Percentiles rank a stretch among this genome's conserved stretches.
Conservation (phyloP, 441 rosid genomes). For the Flueggea neowawraea region DNA sequence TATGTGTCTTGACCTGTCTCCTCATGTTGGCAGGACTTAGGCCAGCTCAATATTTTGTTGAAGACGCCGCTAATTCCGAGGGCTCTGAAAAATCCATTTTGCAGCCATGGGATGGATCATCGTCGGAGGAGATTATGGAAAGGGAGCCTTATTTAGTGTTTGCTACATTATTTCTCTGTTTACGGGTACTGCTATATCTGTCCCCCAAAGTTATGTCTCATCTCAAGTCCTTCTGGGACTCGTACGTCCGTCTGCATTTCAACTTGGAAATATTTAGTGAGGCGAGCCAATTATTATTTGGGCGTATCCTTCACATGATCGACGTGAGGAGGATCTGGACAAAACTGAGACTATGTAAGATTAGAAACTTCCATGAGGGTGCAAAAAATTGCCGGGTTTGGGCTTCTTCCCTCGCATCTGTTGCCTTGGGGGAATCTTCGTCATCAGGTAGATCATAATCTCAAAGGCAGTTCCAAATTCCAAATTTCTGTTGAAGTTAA, state of each 20-base stretch:
- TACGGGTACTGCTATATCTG: conserved; percentile 38
- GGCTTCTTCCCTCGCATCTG: conserved; percentile 91
- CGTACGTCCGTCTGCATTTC: conserved; percentile 45
- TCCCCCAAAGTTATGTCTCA: conserved; percentile 45
- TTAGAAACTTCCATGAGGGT: conserved; percentile 68
- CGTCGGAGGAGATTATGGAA: conserved; percentile 36
- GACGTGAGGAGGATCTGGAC: conserved; percentile 85
- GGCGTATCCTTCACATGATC: conserved; percentile 56
- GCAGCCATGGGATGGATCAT: conserved; percentile 27
- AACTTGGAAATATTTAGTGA: conserved; percentile 85
- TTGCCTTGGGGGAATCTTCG: conserved; percentile 66
- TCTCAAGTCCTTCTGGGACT: conserved; percentile 56
- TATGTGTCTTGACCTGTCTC: background rate
- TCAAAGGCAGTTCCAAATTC: no score
- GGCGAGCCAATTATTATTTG: conserved; percentile 56
- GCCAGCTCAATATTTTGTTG: conserved; percentile 47
- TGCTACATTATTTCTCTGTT: conserved; percentile 44
- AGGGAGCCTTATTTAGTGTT: conserved; percentile 60
- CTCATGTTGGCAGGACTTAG: conserved; percentile 42
- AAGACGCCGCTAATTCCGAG: conserved; percentile 22
- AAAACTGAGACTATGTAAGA: conserved; percentile 57
- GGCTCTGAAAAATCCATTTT: conserved; percentile 19
- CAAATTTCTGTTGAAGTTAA: background rate
- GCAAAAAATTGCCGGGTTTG: conserved; percentile 74
- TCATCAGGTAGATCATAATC: conserved; percentile 49